Percentiles rank a stretch among this genome's conserved stretches.
phyloP scores from a whole-genome alignment of 306 rosid species.

The Mimosa pudica region DNA sequence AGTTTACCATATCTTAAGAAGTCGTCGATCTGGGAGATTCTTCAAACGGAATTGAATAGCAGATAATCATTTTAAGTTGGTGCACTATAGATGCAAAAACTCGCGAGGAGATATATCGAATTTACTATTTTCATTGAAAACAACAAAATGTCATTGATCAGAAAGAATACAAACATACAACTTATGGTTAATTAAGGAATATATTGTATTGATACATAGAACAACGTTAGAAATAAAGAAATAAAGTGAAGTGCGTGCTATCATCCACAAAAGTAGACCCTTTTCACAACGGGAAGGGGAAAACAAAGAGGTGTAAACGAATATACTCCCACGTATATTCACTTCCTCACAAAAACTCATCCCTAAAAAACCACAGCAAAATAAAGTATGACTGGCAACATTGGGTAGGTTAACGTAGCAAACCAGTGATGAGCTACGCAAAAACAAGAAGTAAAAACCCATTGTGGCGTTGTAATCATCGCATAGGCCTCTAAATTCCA shows the following conservation, averaged over 20 bases:
- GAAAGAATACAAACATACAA: conserved; percentile 2
- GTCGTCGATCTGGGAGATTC: not conserved
- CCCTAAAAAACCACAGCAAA: too few relatives aligned
- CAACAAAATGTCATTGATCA: conserved; percentile 10
- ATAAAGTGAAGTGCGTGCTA: not conserved
- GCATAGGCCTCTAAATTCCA: conserved; percentile 15
- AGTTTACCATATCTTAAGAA: not conserved
- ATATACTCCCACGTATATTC: too few relatives aligned
- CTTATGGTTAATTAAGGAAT: not conserved
- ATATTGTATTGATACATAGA: conserved; percentile 20
- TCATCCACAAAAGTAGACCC: conserved; percentile 22
- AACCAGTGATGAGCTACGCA: conserved; percentile 45
- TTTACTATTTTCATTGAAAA: too few relatives aligned
- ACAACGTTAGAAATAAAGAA: conserved; percentile 23
- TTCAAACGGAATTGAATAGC: not conserved
- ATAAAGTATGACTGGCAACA: conserved; percentile 9
- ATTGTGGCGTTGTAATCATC: too few relatives aligned
- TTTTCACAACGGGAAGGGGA: conserved; percentile 30
- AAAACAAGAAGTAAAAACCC: conserved; percentile 34
- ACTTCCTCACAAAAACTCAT: conserved; percentile 27
- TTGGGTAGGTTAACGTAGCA: conserved; percentile 46
- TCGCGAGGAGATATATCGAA: not conserved
- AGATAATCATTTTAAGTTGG: not conserved
- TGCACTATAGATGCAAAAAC: not conserved
- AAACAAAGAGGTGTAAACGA: conserved; percentile 24